phyloP scores from a whole-genome alignment of 2,329 filamentous ascomycete genomes.

The Hypoxylon sp. region DNA sequence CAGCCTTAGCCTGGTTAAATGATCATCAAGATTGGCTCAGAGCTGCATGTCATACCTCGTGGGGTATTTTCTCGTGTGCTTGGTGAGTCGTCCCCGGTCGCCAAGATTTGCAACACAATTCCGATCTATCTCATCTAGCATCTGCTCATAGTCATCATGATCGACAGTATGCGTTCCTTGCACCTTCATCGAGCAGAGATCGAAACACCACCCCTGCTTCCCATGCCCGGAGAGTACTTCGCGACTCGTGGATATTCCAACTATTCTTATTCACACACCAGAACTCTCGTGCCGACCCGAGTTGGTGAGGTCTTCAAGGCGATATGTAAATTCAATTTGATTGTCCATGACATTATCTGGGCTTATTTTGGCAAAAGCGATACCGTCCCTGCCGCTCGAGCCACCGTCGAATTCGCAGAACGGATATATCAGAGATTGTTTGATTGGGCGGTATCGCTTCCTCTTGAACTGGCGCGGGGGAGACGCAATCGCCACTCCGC shows the following conservation, averaged over 20 bases:
- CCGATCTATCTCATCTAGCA: neutral
- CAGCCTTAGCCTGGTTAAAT: constrained; percentile 42
- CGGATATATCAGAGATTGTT: constrained; percentile 35
- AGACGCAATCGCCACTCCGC: constrained; percentile 37
- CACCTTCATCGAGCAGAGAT: constrained; percentile 41
- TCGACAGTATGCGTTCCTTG: constrained; percentile 40
- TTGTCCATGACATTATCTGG: constrained; percentile 42
- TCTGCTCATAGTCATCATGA: constrained; percentile 20
- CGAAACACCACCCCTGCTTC: constrained; percentile 39
- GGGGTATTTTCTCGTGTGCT: constrained; percentile 43
- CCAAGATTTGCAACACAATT: constrained; percentile 5
- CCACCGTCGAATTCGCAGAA: constrained; percentile 41
- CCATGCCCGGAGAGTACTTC: constrained; percentile 40
- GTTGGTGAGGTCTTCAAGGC: constrained; percentile 35
- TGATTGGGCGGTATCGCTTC: constrained; percentile 38
- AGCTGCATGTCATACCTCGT: constrained; percentile 44
- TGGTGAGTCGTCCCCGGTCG: constrained; percentile 33
- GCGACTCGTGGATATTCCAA: constrained; percentile 28
- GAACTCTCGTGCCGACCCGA: constrained; percentile 20
- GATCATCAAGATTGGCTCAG: constrained; percentile 44
- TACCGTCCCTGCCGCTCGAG: constrained; percentile 39
- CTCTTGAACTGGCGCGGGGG: constrained; percentile 38
- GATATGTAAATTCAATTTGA: constrained; percentile 38
- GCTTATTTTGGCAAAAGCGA: constrained; percentile 38
- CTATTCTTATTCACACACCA: constrained; percentile 9